Evolutionary conservation across 1,139 yeast species (phyloP).

Genomic region (Blastobotrys proliferans): DNA sequence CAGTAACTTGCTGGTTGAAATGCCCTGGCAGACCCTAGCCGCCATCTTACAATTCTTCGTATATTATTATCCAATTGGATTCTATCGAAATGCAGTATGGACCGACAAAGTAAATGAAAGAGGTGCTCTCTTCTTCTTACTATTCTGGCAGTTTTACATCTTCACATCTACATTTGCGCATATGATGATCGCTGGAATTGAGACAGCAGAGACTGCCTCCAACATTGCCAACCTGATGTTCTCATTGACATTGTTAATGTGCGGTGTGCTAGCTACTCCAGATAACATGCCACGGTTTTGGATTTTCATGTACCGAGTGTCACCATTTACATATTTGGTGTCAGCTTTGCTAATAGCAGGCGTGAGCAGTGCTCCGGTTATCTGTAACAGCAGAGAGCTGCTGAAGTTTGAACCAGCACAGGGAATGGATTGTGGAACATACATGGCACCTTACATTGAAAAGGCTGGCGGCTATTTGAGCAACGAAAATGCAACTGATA

Average conservation of each 20-base stretch:
- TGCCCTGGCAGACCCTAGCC: conserved; percentile 66
- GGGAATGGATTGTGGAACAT: conserved; percentile 58
- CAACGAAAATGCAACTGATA: conserved; percentile 46
- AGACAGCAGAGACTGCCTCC: conserved; percentile 71
- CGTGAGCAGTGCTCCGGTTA: conserved; percentile 52
- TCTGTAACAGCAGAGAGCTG: conserved; percentile 51
- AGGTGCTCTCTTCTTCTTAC: conserved; percentile 68
- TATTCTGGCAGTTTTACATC: conserved; percentile 51
- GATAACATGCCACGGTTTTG: conserved; percentile 63
- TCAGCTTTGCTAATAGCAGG: conserved; percentile 53
- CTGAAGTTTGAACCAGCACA: conserved; percentile 52
- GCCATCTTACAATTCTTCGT: conserved; percentile 67
- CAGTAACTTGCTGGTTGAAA: conserved; percentile 66
- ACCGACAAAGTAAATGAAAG: conserved; percentile 53
- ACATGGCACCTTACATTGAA: conserved; percentile 40
- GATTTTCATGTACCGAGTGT: conserved; percentile 65
- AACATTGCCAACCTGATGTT: conserved; percentile 60
- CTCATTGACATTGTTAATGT: conserved; percentile 67
- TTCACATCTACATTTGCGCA: conserved; percentile 66
- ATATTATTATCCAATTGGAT: conserved; percentile 81
- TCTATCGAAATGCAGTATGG: conserved; percentile 32
- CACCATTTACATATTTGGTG: conserved; percentile 66
- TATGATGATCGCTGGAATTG: conserved; percentile 56
- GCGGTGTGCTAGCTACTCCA: conserved; percentile 70
- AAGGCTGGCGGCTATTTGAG: conserved; percentile 49